These are phyloP conservation scores for Pinus tabuliformis DNA, from an alignment of 75 land plant genomes.

Conservation along the genomic window DNA sequence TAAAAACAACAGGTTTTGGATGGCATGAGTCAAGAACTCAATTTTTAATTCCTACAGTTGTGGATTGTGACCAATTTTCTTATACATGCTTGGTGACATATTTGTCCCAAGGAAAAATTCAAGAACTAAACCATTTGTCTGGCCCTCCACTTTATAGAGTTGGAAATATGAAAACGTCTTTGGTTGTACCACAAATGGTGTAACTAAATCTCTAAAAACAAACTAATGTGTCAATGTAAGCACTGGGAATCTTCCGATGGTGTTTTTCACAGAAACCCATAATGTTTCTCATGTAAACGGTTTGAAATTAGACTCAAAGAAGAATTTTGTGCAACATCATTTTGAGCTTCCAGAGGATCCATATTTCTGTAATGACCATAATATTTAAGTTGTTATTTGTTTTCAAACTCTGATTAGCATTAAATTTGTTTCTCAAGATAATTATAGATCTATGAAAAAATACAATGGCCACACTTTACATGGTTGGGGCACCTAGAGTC, in stretches of 20 bases:
- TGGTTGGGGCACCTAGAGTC: constrained; percentile 92
- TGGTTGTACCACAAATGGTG: background rate
- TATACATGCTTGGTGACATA: background rate
- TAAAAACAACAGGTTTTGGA: constrained; percentile 2
- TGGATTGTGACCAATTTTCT: background rate
- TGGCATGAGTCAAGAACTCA: constrained; percentile 2
- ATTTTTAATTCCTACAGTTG: background rate
- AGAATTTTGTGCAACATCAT: constrained; percentile 6
- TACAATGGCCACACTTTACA: constrained; percentile 81
- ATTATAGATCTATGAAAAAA: constrained; percentile 68
- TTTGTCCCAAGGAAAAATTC: background rate
- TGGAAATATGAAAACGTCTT: background rate
- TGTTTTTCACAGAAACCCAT: background rate
- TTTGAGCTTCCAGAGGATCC: constrained; percentile 84
- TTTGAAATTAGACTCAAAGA: constrained; percentile 2
- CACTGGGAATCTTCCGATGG: background rate
- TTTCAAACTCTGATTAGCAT: constrained; percentile 62
- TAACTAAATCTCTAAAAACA: constrained; percentile 2
- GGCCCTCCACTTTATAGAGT: background rate
- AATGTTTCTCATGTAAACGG: constrained; percentile 1
- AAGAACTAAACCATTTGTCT: background rate
- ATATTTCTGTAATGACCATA: constrained; percentile 85
- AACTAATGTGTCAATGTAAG: background rate
- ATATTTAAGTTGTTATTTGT: constrained; percentile 91
- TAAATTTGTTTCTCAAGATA: constrained; percentile 79